These are phyloP conservation scores for Alternaria sp. DNA, from an alignment of 2,329 filamentous ascomycete species.

Conservation along the genomic window DNA sequence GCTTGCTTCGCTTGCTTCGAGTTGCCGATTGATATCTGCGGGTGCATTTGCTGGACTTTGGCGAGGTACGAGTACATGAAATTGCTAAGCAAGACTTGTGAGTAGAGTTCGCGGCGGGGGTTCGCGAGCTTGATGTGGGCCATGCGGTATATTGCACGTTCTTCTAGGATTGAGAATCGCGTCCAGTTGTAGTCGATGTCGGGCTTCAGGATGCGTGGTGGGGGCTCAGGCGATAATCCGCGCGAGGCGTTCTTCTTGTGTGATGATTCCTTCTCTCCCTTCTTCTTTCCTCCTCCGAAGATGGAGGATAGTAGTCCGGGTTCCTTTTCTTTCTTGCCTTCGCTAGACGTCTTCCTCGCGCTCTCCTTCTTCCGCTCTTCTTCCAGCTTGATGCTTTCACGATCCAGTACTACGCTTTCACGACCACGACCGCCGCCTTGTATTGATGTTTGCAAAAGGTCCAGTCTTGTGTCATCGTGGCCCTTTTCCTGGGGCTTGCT, in stretches of 20 bases:
- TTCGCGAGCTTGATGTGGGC: slow-evolving; percentile 99
- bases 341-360: slow-evolving; percentile 72
- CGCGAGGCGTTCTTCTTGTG: slow-evolving; percentile 77
- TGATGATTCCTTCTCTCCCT: slow-evolving; percentile 75
- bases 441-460: slow-evolving; percentile 87
- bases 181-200: slow-evolving; percentile 98
- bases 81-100: slow-evolving; percentile 95
- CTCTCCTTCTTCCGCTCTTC: slow-evolving; percentile 85
- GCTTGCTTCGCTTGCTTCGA: slow-evolving; percentile 75
- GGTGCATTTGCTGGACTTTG: slow-evolving; percentile 99
- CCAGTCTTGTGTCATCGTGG: slow-evolving; percentile 83
- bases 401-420: slow-evolving; percentile 84
- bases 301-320: slow-evolving; percentile 87
- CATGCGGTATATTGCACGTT: slow-evolving; percentile 97
- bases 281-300: slow-evolving; percentile 90
- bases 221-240: slow-evolving; percentile 78
- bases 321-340: slow-evolving; percentile 87
- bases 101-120: slow-evolving; percentile 86
- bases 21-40: slow-evolving; percentile 88
- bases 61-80: slow-evolving; percentile 99
- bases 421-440: slow-evolving; percentile 71
- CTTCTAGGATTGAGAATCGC: slow-evolving; percentile 91
- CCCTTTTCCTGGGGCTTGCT: slow-evolving; percentile 64
- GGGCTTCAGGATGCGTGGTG: slow-evolving; percentile 74
- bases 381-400: slow-evolving; percentile 76